Base-by-base conservation (phyloP, 306 rosid species). In the Alnus rubra region DNA sequence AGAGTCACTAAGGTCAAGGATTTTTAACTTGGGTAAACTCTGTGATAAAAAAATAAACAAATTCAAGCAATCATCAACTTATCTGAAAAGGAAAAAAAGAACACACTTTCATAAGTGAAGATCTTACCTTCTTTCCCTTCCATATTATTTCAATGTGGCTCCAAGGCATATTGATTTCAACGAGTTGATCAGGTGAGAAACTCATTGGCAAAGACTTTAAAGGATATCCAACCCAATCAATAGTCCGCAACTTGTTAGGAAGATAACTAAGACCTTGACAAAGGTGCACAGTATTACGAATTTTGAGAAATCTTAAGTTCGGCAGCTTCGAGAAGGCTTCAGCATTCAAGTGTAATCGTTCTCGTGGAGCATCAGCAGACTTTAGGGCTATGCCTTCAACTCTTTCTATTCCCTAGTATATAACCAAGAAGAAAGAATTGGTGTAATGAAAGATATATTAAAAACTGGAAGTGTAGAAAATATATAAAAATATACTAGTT, bases 371-470 rank as follows among this genome's bases (percentile, higher is more conserved):
- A 23, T 23, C 28, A 23, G 28, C 14, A 49, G 52, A 49, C 3
- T 49, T 10, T 49, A 49, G 4, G 52, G 10, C 52, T 49, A 49
- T 49, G 52, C 52, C 52, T 49, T 49, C 68, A 33, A 82, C 49
- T 6, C 47, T 59, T 74, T 77, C 37, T 19, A 63, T 81, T 13
- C 84, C 90, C 90, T 87, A 67, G 4, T 15, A 23, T 23, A 23
- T 23, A 49, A 49, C 11, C 52, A 49, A 49, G 13, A 35, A 5
- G 2, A 56, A 33, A 42, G 23, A 3, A 2, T 5, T 4, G 4
- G 52, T 3, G 5, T 8, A 68, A 0, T 73, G 3, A 3, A 42
- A 23, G 28, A 1, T 10, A 69, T 13, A 9, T 12, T 49, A 49
- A 11, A 49, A 9, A 9, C 14, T 9, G 3, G 14, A 49, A 49